phyloP scores from a whole-genome alignment of 805 yeast species.

The Saccharomycopsis fodiens region DNA sequence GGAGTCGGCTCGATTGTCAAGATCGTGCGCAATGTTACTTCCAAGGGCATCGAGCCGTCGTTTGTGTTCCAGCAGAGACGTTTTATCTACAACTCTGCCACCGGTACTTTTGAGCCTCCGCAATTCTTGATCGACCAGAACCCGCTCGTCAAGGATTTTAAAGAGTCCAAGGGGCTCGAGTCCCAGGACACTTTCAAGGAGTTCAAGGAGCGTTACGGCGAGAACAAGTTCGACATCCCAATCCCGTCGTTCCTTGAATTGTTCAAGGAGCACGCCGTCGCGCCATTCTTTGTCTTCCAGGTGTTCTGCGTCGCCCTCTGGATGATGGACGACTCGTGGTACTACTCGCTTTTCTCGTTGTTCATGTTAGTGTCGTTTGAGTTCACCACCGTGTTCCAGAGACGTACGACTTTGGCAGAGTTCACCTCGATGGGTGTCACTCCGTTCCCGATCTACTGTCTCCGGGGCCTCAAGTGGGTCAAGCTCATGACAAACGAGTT shows the following conservation, averaged over 20 bases:
- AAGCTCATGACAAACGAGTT: conserved; percentile 64
- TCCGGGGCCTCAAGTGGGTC: conserved; percentile 64
- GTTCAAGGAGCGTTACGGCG: conserved; percentile 59
- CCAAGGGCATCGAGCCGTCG: conserved; percentile 57
- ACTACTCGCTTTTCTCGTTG: conserved; percentile 81
- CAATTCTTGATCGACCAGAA: conserved; percentile 52
- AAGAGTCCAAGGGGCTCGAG: conserved; percentile 31
- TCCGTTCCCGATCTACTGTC: conserved; percentile 73
- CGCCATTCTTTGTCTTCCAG: conserved; percentile 96
- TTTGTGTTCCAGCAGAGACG: conserved; percentile 90
- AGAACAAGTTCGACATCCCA: conserved; percentile 88
- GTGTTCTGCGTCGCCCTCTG: conserved; percentile 91
- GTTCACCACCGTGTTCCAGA: conserved; percentile 89
- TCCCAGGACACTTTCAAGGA: conserved; percentile 28
- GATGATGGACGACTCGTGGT: conserved; percentile 97
- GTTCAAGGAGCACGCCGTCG: conserved; percentile 95
- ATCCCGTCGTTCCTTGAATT: conserved; percentile 85
- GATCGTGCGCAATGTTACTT: conserved; percentile 46
- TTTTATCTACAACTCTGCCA: conserved; percentile 56
- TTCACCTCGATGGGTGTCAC: conserved; percentile 96
- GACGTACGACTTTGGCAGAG: conserved; percentile 89
- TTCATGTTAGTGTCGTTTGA: conserved; percentile 92
- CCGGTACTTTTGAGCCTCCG: conserved; percentile 69
- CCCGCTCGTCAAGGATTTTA: conserved; percentile 41
- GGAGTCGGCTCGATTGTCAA: conserved; percentile 78